phyloP scores from a whole-genome alignment of 805 yeast species.

The Lipomyces yamadae region DNA sequence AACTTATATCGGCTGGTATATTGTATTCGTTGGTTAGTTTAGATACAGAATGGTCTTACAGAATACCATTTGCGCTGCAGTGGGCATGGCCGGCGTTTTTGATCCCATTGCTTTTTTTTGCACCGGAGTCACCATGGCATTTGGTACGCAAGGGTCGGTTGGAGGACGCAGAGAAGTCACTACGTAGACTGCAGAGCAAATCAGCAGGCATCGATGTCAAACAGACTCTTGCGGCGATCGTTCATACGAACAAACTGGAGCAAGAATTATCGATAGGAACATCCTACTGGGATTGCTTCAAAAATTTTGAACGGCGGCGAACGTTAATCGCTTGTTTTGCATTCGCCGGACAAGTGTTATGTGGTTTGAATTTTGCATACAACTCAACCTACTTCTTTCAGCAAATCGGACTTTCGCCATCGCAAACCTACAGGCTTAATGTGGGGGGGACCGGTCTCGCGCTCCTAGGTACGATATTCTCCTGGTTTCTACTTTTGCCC shows the following conservation, averaged over 20 bases:
- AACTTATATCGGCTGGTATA: conserved; percentile 61
- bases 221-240: conserved; percentile 11
- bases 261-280: conserved; percentile 19
- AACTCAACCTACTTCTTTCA: conserved; percentile 55
- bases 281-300: conserved; percentile 30
- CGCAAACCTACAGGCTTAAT: conserved; percentile 52
- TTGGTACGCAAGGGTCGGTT: conserved; percentile 19
- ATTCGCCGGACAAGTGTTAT: conserved; percentile 45
- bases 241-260: conserved; percentile 25
- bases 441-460: conserved; percentile 47
- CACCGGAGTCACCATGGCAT: conserved; percentile 43
- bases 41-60: conserved; percentile 51
- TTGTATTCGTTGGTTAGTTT: conserved; percentile 47
- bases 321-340: conserved; percentile 46
- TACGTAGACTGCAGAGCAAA: conserved; percentile 11
- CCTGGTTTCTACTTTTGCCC: conserved; percentile 41
- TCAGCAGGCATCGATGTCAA: conserved; percentile 9
- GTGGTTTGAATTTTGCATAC: conserved; percentile 45
- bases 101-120: conserved; percentile 55
- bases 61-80: conserved; percentile 62
- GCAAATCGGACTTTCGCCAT: conserved; percentile 47
- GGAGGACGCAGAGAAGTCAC: conserved; percentile 18
- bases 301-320: conserved; percentile 32
- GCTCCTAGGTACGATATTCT: conserved; percentile 49
- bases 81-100: conserved; percentile 60